Evolutionary conservation across 495 filamentous ascomycete genomes (phyloP), one percentile per base, ranked within the genome.

Genomic region (Trichoderma gamsii): DNA sequence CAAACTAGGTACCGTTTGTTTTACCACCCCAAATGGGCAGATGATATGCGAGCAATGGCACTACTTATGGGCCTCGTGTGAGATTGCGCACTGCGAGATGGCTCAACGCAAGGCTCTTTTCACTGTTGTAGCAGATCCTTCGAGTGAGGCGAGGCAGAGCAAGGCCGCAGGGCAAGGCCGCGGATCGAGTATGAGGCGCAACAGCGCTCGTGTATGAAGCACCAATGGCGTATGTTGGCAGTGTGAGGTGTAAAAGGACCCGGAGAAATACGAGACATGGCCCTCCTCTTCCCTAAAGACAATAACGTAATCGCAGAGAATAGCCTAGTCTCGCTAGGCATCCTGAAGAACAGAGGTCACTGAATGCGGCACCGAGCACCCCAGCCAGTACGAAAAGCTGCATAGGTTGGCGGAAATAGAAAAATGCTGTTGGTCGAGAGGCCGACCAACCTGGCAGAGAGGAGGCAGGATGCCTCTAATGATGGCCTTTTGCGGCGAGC

Each of bases 71-170:
- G 56, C 56, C 1, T 25, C 56, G 16, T 29, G 56, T 61, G n/a
- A 61, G 56, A 38, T 38, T 38, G 51, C 51, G 8, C 18, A 12
- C 23, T 61, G 56, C 27, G 56, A 21, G 56, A 61, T 61, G 56
- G 56, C 56, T 61, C 56, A 61, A 29, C 25, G 27, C 13, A 61
- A 61, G 56, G 56, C 27, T 61, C 25, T 16, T 25, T 61, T 32
- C 23, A 61, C 27, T 23, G 27, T 13, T 27, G 4, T 13, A 11
- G 4, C 1, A 9, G 12, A 25, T 12, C 27, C 52, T 9, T 18
- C 16, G 21, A 15, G 52, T 61, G 56, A 25, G 56, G 56, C 56
- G 23, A 61, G 15, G 27, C 56, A 13, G 49, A 61, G 23, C 9
- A 15, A 61, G 56, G 56, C 23, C 56, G 27, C 56, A 5, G 11